Conservation (phyloP, 2,329 filamentous ascomycete species). For the Ascosphaera apis region DNA sequence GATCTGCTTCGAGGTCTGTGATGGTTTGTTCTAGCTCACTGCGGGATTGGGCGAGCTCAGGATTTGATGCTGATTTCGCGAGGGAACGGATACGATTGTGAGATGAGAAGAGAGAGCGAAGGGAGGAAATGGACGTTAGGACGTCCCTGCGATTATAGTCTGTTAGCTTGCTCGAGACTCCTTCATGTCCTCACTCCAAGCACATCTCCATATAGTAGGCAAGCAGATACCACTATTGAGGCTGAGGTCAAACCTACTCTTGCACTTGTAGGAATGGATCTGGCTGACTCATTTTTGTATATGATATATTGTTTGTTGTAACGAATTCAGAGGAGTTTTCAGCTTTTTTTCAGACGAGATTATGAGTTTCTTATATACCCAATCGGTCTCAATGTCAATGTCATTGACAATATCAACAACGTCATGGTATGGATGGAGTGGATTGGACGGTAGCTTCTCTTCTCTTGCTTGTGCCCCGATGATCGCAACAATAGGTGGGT, state of each 20-base stretch:
- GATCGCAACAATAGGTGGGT: too few relatives aligned
- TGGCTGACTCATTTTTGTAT: conserved; percentile 10
- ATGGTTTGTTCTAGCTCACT: conserved; percentile 59
- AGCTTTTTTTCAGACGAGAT: too few relatives aligned
- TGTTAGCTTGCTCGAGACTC: too few relatives aligned
- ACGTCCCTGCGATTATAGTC: conserved; percentile 55
- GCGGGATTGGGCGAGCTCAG: conserved; percentile 41
- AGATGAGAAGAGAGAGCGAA: conserved; percentile 73
- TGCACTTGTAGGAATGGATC: conserved; percentile 27
- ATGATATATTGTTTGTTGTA: not conserved
- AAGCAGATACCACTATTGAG: conserved; percentile 2
- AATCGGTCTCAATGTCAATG: not conserved
- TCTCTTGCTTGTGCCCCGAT: too few relatives aligned
- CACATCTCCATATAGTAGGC: not conserved
- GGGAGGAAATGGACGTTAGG: conserved; percentile 54
- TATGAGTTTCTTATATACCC: not conserved
- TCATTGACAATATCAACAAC: too few relatives aligned
- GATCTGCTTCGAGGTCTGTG: conserved; percentile 56
- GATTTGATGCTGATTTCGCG: conserved; percentile 44
- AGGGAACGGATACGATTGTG: conserved; percentile 91
- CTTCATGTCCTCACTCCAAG: too few relatives aligned
- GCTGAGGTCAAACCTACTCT: conserved; percentile 13
- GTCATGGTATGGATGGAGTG: too few relatives aligned
- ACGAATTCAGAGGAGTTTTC: too few relatives aligned
- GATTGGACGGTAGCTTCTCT: too few relatives aligned